Evolutionary conservation across 2,329 filamentous ascomycete genomes (phyloP).

Genomic region (Fusarium veterinarium): DNA sequence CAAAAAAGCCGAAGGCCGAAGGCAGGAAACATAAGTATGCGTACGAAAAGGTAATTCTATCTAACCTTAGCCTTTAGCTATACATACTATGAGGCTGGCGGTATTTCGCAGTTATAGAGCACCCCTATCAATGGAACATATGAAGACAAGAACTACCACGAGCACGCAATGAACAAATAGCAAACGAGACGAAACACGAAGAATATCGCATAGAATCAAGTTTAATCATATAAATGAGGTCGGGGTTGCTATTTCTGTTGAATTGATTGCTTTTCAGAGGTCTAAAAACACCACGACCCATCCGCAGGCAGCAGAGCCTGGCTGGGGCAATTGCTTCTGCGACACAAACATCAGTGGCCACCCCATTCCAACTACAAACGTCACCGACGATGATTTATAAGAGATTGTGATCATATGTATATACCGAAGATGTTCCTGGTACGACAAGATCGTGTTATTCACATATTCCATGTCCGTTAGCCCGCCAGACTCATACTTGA

Average conservation of each 20-base stretch:
- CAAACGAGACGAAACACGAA: neutral
- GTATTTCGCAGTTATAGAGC: neutral
- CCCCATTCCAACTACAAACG: neutral
- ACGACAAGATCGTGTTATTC: neutral
- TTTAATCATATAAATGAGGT: neutral
- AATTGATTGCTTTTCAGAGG: neutral
- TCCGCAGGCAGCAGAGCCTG: neutral
- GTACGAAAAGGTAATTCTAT: neutral
- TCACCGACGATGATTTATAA: neutral
- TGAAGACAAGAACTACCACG: neutral
- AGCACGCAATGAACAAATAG: neutral
- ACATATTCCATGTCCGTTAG: neutral
- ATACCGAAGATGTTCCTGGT: neutral
- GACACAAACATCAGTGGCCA: neutral
- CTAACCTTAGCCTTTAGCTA: too few species aligned
- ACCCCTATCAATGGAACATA: neutral
- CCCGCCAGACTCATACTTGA: neutral
- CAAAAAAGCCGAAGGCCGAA: neutral
- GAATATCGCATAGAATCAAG: too few species aligned
- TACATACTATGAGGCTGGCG: neutral
- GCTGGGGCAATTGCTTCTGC: neutral
- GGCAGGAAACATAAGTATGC: neutral
- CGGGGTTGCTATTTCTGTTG: neutral
- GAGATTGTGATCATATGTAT: too few species aligned
- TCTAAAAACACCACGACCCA: neutral